These are phyloP conservation scores for Septoria petroselini DNA, from an alignment of 2,329 filamentous ascomycete genomes.

Conservation along the genomic window DNA sequence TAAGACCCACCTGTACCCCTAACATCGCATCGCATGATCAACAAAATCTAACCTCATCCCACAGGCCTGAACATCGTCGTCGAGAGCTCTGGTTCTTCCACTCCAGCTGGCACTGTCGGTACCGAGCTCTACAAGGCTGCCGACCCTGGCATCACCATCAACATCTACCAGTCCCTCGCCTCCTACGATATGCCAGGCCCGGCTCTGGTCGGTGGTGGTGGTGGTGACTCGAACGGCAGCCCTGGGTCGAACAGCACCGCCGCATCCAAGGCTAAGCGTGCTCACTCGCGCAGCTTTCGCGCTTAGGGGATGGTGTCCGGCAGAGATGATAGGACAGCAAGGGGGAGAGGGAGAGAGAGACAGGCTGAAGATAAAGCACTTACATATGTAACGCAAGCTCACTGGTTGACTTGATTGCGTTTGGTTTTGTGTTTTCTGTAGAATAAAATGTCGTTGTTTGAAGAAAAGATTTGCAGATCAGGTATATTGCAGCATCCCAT, in stretches of 20 bases:
- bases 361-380: no score
- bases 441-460: neutral
- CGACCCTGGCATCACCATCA: constrained; percentile 59
- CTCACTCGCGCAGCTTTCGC: constrained; percentile 1
- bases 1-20: constrained; percentile 6
- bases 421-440: neutral
- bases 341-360: neutral
- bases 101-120: constrained; percentile 48
- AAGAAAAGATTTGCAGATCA: no score
- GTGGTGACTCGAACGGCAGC: neutral
- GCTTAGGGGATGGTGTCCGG: neutral
- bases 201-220: constrained; percentile 21
- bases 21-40: no score
- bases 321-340: no score
- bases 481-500: no score
- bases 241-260: constrained; percentile 1
- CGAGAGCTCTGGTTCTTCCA: constrained; percentile 51
- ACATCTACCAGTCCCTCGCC: constrained; percentile 54
- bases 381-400: no score
- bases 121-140: constrained; percentile 56
- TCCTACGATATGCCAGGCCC: constrained; percentile 55
- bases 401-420: constrained; percentile 3
- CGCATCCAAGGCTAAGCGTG: constrained; percentile 1
- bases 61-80: constrained; percentile 59
- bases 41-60: neutral